Evolutionary conservation across 306 rosid species (phyloP), one percentile per base, ranked within the genome.

Genomic region (Aeschynomene evenia): DNA sequence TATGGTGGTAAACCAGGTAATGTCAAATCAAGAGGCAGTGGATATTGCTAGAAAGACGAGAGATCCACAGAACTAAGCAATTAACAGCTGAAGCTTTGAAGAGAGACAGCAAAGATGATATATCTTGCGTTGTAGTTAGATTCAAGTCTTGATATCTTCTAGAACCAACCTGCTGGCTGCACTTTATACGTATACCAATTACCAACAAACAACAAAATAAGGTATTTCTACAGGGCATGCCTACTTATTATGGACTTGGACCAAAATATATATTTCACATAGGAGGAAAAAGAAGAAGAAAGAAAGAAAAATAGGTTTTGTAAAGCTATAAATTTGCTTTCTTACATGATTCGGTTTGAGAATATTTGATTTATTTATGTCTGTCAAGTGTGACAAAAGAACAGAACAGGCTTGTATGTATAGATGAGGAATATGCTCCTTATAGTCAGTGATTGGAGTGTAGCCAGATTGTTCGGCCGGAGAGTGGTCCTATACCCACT

Each of bases 71-170:
- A 90, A 86, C 98, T 20, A 90, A 93, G 78, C 87, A 86, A 69
- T 65, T 93, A 58, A 84, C 88, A 19, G 78, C 87, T 12, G 96
- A 90, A 70, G 97, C 97, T 23, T 76, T 93, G 81, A 78, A 85
- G 85, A 83, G 92, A 79, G 91, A 83, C 21, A 89, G 97, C 77
- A 86, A 88, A 85, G 98, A 93, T 68, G 98, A 93, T 52, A 93
- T 93, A 70, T 90, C 96, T 23, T 90, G 98, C 29, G 68, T 90
- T 69, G 93, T 93, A 71, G 96, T 93, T 80, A 86, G 86, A 60
- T 81, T 90, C 74, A 86, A 87, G 73, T 76, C 81, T 64, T 77
- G 65, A 54, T 70, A 75, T 73, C 46, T 76, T 72, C 40, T 9
- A 48, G 60, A 62, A 22, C 77, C 69, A 46, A 72, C 66, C 61